Evolutionary conservation across 2,329 filamentous ascomycete species (phyloP), one percentile per base, ranked within the genome.

Genomic region (Exophiala sp.): DNA sequence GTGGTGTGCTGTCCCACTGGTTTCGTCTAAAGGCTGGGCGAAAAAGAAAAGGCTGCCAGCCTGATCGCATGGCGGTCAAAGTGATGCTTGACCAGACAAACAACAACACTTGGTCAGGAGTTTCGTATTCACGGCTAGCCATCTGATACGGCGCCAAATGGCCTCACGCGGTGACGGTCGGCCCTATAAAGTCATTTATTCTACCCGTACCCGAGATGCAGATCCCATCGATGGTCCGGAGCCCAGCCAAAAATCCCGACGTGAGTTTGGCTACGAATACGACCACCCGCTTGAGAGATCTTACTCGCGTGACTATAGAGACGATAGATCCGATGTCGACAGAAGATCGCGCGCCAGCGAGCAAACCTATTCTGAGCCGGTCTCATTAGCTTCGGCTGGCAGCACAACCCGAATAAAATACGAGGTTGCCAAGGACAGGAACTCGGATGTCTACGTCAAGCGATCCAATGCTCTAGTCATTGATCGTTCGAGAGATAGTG

Each of bases 181-280:
- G 14, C 37, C 45, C 24, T 56, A 59, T 45, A 58, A 54, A 45
- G 57, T 59, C 10, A 48, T 54, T 35, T 57, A 58, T 41, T 40
- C 49, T 5, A 52, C 39, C 42, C 55, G 55, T 9, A 27, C 23
- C 18, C 45, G 51, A 14, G 50, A 40, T n/a, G 13, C 30, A 5
- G 46, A 52, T 22, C 23, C 40, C 3, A 14, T 32, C 14, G 52
- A 50, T 23, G 46, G 52, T 14, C 29, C 34, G 3, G 32, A 16
- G 1, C 32, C 43, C n/a, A 27, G 29, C 37, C 53, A 46, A 2
- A 43, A 37, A 23, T 24, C 44, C 11, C 43, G 43, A 11, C 53
- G 48, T 14, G 44, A 56, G 1, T 18, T 46, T n/a, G 53, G 50
- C 16, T 50, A 56, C 23, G 43, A 52, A n/a, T 30, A 53, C 9